Percentiles rank a stretch among this genome's conserved stretches.
phyloP scores from a whole-genome alignment of 108 stramenopile species.

The Cylindrotheca closterium region DNA sequence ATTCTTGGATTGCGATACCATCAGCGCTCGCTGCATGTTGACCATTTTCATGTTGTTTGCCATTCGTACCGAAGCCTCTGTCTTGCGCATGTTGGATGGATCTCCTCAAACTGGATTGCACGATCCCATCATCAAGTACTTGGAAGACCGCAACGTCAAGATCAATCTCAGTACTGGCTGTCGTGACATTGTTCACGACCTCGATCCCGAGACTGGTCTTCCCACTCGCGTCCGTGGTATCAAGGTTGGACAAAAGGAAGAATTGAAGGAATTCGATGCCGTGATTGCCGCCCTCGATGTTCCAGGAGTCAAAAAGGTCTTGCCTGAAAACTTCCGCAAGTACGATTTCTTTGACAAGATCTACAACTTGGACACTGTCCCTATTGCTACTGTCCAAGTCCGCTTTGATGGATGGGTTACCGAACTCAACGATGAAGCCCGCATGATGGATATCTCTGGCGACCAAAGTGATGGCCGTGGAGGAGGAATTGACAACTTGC shows the following conservation, averaged over 20 bases:
- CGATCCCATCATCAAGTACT: slow-evolving; percentile 93
- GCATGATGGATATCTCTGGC: slow-evolving; percentile 86
- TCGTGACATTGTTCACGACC: slow-evolving; percentile 81
- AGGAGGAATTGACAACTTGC: slow-evolving; percentile 92
- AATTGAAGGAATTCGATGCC: slow-evolving; percentile 78
- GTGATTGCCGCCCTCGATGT: slow-evolving; percentile 92
- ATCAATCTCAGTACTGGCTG: slow-evolving; percentile 66
- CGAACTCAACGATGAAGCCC: slow-evolving; percentile 83
- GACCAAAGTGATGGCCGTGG: slow-evolving; percentile 89
- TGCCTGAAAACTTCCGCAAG: slow-evolving; percentile 89
- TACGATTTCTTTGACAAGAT: slow-evolving; percentile 93
- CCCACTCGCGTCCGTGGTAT: slow-evolving; percentile 87
- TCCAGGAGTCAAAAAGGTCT: slow-evolving; percentile 94
- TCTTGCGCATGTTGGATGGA: slow-evolving; percentile 94
- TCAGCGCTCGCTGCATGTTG: slow-evolving; percentile 95
- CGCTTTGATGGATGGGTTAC: slow-evolving; percentile 98
- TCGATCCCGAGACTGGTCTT: slow-evolving; percentile 68
- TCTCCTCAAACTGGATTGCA: slow-evolving; percentile 93
- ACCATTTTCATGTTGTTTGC: slow-evolving; percentile 97
- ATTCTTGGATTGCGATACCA: slow-evolving; percentile 95
- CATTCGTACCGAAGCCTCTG: slow-evolving; percentile 94
- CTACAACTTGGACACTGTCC: slow-evolving; percentile 95
- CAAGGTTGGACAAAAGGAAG: slow-evolving; percentile 67
- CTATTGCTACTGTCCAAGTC: slow-evolving; percentile 96
- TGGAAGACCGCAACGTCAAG: slow-evolving; percentile 87